phyloP scores from a whole-genome alignment of 169 alveolate genomes.

The Babesia bovis region DNA sequence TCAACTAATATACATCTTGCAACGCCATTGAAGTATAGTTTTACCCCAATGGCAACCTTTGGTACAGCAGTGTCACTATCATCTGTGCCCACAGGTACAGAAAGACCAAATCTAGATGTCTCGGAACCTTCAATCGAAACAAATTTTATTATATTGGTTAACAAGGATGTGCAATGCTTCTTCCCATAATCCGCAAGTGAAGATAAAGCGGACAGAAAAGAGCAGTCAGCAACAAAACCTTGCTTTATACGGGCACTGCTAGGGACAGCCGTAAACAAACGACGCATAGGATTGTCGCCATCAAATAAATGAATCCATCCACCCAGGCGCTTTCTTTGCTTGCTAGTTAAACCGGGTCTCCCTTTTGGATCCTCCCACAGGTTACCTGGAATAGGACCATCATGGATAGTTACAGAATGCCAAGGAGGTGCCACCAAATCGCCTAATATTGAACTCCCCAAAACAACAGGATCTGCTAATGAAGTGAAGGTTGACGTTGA shows the following conservation, averaged over 20 bases:
- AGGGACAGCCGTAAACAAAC: slow-evolving; percentile 67
- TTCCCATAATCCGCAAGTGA: slow-evolving; percentile 87
- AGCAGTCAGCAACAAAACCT: slow-evolving; percentile 93
- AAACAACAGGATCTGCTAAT: slow-evolving; percentile 1
- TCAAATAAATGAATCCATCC: slow-evolving; percentile 79
- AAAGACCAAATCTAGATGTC: background rate
- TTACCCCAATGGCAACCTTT: slow-evolving; percentile 82
- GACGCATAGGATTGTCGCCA: slow-evolving; percentile 36
- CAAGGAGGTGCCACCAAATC: slow-evolving; percentile 40
- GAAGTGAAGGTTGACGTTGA: background rate
- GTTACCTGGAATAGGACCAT: background rate
- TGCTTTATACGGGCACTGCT: slow-evolving; percentile 78
- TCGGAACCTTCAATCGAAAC: slow-evolving; percentile 1
- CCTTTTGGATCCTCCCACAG: slow-evolving; percentile 85
- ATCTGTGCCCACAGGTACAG: slow-evolving; percentile 4
- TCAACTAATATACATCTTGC: slow-evolving; percentile 88
- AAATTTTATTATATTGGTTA: slow-evolving; percentile 39
- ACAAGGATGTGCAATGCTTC: slow-evolving; percentile 74
- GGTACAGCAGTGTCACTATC: slow-evolving; percentile 61
- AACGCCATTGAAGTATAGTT: slow-evolving; percentile 86
- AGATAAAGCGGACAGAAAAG: slow-evolving; percentile 87
- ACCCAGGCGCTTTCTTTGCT: slow-evolving; percentile 71
- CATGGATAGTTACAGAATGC: background rate
- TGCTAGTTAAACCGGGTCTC: slow-evolving; percentile 64
- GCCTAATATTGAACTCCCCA: slow-evolving; percentile 9